Conservation (phyloP, 2,329 filamentous ascomycete genomes). For the Incumbomyces delicatus region DNA sequence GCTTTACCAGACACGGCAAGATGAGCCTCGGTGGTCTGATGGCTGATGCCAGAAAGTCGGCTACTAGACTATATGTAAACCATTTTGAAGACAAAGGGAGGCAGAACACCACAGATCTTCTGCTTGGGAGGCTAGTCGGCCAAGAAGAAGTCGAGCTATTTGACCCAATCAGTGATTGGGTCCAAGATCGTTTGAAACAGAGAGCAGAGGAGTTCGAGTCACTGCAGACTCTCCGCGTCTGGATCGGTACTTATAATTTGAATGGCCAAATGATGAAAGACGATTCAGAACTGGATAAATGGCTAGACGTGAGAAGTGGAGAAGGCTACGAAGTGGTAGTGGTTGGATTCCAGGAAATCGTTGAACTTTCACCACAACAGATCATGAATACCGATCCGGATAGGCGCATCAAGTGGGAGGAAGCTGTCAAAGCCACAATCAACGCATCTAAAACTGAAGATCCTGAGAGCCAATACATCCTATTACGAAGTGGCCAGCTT, state of each 20-base stretch:
- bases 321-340: slow-evolving; percentile 77
- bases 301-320: slow-evolving; percentile 61
- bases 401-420: slow-evolving; percentile 76
- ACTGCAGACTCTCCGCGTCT: slow-evolving; percentile 64
- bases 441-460: slow-evolving; percentile 41
- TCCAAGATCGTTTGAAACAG: slow-evolving; percentile 64
- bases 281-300: slow-evolving; percentile 68
- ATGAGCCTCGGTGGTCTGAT: slow-evolving; percentile 90
- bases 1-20: slow-evolving; percentile 86
- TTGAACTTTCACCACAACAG: slow-evolving; percentile 93
- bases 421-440: slow-evolving; percentile 64
- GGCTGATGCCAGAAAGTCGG: slow-evolving; percentile 91
- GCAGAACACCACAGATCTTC: slow-evolving; percentile 89
- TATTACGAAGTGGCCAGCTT: slow-evolving; percentile 83
- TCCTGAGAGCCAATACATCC: slow-evolving; percentile 70
- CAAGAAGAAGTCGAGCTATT: slow-evolving; percentile 77
- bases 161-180: slow-evolving; percentile 89
- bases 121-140: slow-evolving; percentile 74
- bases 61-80: slow-evolving; percentile 90
- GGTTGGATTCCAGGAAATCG: slow-evolving; percentile 94
- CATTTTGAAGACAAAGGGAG: slow-evolving; percentile 90
- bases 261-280: slow-evolving; percentile 78
- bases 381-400: slow-evolving; percentile 97
- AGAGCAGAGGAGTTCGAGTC: slow-evolving; percentile 62
- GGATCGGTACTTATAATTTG: slow-evolving; percentile 84